These are phyloP conservation scores for Endogone sp. DNA, from an alignment of 192 early-diverging fungal genomes.

Conservation along the genomic window DNA sequence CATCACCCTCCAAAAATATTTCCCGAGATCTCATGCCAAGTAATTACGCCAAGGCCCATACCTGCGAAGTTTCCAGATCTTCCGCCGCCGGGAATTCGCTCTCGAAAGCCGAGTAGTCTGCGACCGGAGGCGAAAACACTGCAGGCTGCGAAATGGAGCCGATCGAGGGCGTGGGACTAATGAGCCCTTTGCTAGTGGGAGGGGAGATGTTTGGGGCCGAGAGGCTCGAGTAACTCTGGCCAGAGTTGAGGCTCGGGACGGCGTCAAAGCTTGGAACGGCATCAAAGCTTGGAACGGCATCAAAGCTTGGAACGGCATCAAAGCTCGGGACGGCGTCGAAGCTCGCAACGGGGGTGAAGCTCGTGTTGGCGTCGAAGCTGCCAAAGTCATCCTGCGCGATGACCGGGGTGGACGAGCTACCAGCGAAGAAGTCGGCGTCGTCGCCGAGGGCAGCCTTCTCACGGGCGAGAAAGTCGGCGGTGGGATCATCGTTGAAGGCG, in stretches of 20 bases:
- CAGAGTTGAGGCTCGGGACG: neutral
- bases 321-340: neutral
- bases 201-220: neutral
- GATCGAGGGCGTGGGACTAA: neutral
- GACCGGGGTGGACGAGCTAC: no score
- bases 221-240: no score
- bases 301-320: neutral
- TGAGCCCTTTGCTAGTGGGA: neutral
- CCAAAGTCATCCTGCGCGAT: neutral
- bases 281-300: neutral
- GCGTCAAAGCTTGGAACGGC: neutral
- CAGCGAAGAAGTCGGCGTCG: conserved; percentile 61
- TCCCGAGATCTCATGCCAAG: neutral
- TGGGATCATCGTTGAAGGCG: conserved; percentile 55
- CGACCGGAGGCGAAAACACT: neutral
- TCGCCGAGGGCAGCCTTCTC: conserved; percentile 70
- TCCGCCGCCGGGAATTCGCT: conserved; percentile 25
- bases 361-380: neutral
- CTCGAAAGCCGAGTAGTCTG: conserved; percentile 23
- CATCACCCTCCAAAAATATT: neutral
- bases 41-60: no score
- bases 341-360: no score
- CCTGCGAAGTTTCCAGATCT: conserved; percentile 32
- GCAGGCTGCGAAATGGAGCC: conserved; percentile 5
- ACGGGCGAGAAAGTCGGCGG: conserved; percentile 71